A percentile compares a stretch with the other conserved stretches of the same genome.
phyloP scores from a whole-genome alignment of 495 filamentous ascomycete genomes.

The Cercophora scortea region DNA sequence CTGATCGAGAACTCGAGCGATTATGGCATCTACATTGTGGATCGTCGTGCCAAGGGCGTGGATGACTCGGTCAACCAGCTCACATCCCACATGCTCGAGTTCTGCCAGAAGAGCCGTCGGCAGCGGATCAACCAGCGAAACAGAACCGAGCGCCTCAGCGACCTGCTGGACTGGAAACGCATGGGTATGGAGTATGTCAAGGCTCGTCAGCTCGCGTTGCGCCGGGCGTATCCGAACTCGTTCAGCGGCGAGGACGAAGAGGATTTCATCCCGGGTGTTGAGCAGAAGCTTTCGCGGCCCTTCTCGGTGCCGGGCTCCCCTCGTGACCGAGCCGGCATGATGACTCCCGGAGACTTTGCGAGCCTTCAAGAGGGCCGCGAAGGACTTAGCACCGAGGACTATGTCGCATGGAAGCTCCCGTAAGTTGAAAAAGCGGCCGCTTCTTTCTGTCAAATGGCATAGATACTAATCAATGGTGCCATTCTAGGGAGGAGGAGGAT shows the following conservation, averaged over 20 bases:
- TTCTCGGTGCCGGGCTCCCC: conserved; percentile 92
- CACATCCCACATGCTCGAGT: conserved; percentile 87
- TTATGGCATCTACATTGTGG: conserved; percentile 98
- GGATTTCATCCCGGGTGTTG: conserved; percentile 79
- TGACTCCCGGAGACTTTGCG: conserved; percentile 98
- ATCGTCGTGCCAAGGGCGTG: conserved; percentile 89
- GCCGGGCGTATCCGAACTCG: conserved; percentile 83
- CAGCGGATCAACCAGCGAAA: conserved; percentile 98
- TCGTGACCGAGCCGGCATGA: conserved; percentile 86
- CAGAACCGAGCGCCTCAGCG: conserved; percentile 90
- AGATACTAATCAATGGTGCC: neutral
- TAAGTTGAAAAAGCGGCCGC: conserved; percentile 49
- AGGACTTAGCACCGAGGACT: conserved; percentile 91
- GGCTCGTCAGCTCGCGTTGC: conserved; percentile 82
- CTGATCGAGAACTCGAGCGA: conserved; percentile 95
- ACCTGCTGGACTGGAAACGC: conserved; percentile 95
- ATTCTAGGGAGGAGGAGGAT: conserved; percentile 81
- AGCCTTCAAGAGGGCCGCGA: conserved; percentile 91
- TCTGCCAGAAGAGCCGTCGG: conserved; percentile 84
- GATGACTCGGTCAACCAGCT: conserved; percentile 97
- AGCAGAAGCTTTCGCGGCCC: conserved; percentile 88
- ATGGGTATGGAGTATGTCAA: conserved; percentile 99
- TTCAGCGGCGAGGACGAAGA: conserved; percentile 71
- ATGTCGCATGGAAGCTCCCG: conserved; percentile 96
- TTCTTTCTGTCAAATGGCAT: neutral